Conservation (phyloP, 2,329 filamentous ascomycete genomes). For the Colletotrichum abscissum region DNA sequence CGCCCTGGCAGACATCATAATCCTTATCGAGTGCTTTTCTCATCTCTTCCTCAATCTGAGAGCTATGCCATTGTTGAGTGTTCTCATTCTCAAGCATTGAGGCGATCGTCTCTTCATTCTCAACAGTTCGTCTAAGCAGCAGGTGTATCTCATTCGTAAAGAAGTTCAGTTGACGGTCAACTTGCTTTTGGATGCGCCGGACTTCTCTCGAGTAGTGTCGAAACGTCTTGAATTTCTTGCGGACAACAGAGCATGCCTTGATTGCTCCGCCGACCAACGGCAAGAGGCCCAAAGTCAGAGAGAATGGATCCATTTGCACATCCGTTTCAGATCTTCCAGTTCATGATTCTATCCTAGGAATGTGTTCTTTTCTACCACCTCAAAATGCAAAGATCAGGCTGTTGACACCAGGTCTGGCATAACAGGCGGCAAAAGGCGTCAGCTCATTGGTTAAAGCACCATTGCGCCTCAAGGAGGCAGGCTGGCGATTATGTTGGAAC, state of each 20-base stretch:
- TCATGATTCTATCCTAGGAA: too few relatives aligned
- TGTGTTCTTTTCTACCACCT: too few relatives aligned
- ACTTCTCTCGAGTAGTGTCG: slow-evolving; percentile 2
- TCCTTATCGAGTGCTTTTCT: background rate
- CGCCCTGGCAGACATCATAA: background rate
- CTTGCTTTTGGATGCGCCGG: background rate
- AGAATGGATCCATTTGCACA: background rate
- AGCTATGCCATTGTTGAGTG: background rate
- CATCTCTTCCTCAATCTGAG: background rate
- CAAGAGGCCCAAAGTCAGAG: background rate
- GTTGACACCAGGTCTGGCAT: too few relatives aligned
- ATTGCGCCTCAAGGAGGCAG: accelerated
- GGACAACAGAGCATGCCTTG: background rate
- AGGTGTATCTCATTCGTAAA: slow-evolving; percentile 18
- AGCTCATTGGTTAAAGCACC: too few relatives aligned
- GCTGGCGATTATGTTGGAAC: too few relatives aligned
- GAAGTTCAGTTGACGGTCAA: background rate
- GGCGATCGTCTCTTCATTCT: background rate
- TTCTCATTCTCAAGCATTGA: background rate
- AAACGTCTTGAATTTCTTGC: background rate
- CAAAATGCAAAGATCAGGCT: too few relatives aligned
- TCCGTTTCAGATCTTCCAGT: too few relatives aligned
- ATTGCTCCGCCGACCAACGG: slow-evolving; percentile 16
- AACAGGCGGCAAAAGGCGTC: too few relatives aligned
- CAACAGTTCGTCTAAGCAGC: background rate